Conservation (phyloP, 2,329 filamentous ascomycete genomes). For the Apiospora koreana region DNA sequence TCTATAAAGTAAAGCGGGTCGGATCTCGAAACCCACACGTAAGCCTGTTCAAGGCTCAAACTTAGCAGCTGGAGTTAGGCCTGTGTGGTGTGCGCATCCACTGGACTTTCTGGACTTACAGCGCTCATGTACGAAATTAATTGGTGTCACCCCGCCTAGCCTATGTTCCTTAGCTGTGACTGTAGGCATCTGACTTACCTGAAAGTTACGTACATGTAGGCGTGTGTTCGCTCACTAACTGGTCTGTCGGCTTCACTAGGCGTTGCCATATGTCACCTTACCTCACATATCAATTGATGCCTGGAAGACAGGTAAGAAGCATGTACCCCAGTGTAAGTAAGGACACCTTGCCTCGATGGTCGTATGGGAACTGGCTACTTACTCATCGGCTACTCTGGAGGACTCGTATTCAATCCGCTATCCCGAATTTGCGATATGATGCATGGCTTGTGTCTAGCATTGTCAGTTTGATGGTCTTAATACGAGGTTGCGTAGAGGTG, state of each 20-base stretch:
- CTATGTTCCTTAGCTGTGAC: neutral
- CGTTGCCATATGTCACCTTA: neutral
- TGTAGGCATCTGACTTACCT: conserved; percentile 3
- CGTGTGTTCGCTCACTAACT: neutral
- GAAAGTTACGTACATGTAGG: neutral
- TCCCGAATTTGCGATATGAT: neutral
- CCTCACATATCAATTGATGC: neutral
- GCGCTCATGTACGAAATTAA: neutral
- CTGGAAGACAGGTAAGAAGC: too few species aligned
- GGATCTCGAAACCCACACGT: conserved; percentile 21
- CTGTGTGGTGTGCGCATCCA: neutral
- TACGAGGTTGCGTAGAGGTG: neutral
- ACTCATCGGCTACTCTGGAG: neutral
- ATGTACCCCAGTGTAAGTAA: neutral
- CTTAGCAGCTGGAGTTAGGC: conserved; percentile 6
- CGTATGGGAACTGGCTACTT: too few species aligned
- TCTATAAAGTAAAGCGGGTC: conserved; percentile 11
- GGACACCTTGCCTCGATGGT: neutral
- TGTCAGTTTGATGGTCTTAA: neutral
- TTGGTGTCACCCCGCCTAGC: neutral
- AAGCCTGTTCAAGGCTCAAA: conserved; percentile 20
- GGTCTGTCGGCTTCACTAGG: neutral
- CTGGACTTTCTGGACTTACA: neutral
- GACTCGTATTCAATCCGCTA: neutral
- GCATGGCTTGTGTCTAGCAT: neutral